Percentiles rank a stretch among this genome's conserved stretches.
phyloP scores from a whole-genome alignment of 306 rosid genomes.

The Ammopiptanthus mongolicus region DNA sequence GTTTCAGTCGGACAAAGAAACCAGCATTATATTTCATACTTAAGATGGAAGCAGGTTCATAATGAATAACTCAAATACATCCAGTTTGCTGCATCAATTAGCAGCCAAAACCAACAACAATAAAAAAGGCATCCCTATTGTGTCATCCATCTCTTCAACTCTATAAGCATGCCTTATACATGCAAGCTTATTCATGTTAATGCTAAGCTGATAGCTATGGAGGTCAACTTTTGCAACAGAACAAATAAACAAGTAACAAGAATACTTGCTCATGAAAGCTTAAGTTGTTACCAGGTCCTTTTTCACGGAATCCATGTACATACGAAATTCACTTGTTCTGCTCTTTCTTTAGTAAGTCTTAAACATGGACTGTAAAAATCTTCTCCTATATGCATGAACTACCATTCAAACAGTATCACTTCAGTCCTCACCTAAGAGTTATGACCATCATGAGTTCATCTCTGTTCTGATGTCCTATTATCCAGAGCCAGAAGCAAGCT shows the following conservation, averaged over 20 bases:
- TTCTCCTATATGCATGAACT: not conserved
- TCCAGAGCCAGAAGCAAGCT: not conserved
- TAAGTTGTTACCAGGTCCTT: not conserved
- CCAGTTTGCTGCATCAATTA: not conserved
- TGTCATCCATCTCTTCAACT: constrained; percentile 1
- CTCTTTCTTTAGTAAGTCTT: not conserved
- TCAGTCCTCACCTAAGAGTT: not conserved
- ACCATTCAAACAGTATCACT: not conserved
- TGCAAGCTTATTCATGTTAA: not conserved
- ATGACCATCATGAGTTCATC: not conserved
- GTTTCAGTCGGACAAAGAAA: constrained; percentile 13
- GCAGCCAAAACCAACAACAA: not conserved
- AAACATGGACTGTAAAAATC: not conserved
- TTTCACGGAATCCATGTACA: not conserved
- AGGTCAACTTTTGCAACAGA: not conserved
- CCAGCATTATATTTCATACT: not conserved
- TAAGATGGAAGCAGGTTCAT: constrained; percentile 15
- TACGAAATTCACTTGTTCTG: not conserved
- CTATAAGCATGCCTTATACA: not conserved
- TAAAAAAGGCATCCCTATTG: not conserved
- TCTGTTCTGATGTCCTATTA: constrained; percentile 4
- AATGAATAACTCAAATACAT: not conserved
- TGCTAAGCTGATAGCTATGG: not conserved
- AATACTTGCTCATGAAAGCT: not conserved
- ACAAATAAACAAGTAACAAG: not conserved